Evolutionary conservation across 306 rosid species (phyloP).

Genomic region (Trifolium fragiferum): DNA sequence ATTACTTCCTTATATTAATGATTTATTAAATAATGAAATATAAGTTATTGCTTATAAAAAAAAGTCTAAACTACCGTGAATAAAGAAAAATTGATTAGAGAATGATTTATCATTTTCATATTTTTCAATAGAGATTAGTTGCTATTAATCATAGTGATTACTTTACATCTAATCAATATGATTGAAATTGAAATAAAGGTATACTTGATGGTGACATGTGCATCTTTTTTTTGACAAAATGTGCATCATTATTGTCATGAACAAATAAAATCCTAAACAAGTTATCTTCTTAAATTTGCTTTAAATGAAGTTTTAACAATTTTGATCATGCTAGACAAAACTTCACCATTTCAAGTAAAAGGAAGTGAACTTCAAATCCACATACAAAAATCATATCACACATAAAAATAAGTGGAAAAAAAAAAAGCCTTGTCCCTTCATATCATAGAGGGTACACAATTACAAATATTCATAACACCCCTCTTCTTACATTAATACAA

Average conservation of each 20-base stretch:
- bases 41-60: no score
- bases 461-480: slow-evolving; percentile 6
- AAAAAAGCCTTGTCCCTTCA: slow-evolving; percentile 1
- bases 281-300: neutral
- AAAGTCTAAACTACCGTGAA: no score
- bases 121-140: neutral
- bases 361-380: slow-evolving; percentile 11
- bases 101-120: neutral
- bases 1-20: no score
- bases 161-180: neutral
- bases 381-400: slow-evolving; percentile 5
- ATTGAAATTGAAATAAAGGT: neutral
- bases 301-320: neutral
- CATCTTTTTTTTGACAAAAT: no score
- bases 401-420: neutral
- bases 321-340: slow-evolving; percentile 9
- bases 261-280: neutral
- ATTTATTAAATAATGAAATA: no score
- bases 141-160: neutral
- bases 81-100: neutral
- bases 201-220: neutral
- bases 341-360: neutral
- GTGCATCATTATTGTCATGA: neutral
- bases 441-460: slow-evolving; percentile 11
- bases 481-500: slow-evolving; percentile 17